A percentile compares a stretch with the other conserved stretches of the same genome.
Conservation (phyloP, 768 basidiomycete species). For the Agaricus subrufescens region DNA sequence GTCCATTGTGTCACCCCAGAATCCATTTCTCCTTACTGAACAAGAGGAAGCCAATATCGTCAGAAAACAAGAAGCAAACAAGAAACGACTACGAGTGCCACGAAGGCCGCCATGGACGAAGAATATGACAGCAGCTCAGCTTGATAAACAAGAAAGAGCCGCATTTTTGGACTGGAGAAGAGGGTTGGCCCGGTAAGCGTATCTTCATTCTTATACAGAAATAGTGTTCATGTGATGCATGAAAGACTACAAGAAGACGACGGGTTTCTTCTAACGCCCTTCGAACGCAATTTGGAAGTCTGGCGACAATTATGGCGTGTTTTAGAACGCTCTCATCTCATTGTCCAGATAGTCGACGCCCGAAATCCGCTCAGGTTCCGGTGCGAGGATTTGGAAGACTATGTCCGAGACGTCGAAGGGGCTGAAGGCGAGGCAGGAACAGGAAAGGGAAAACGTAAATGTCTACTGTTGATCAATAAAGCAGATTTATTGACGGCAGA, state of each 20-base stretch:
- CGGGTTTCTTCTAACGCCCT: constrained; percentile 87
- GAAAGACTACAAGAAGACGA: constrained; percentile 84
- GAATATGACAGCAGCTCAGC: constrained; percentile 64
- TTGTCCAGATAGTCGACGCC: constrained; percentile 96
- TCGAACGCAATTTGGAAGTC: constrained; percentile 96
- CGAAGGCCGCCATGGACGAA: constrained; percentile 88
- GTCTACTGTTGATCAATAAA: constrained; percentile 90
- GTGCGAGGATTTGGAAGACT: constrained; percentile 86
- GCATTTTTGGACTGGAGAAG: constrained; percentile 93
- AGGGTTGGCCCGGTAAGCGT: constrained; percentile 81
- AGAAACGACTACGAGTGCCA: constrained; percentile 76
- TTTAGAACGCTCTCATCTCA: constrained; percentile 87
- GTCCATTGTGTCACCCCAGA: constrained; percentile 50
- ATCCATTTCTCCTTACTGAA: constrained; percentile 82
- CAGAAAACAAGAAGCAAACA: constrained; percentile 72
- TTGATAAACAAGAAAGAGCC: constrained; percentile 87
- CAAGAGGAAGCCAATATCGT: constrained; percentile 76
- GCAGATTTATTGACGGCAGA: constrained; percentile 83
- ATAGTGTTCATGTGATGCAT: not conserved
- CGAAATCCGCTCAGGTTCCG: constrained; percentile 91
- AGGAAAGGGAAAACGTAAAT: constrained; percentile 66
- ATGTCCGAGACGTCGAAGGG: constrained; percentile 82
- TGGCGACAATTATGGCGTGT: constrained; percentile 99
- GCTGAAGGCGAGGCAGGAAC: constrained; percentile 77
- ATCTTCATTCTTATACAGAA: not conserved